phyloP scores from a whole-genome alignment of 768 basidiomycete species.

The Serendipita sp. region DNA sequence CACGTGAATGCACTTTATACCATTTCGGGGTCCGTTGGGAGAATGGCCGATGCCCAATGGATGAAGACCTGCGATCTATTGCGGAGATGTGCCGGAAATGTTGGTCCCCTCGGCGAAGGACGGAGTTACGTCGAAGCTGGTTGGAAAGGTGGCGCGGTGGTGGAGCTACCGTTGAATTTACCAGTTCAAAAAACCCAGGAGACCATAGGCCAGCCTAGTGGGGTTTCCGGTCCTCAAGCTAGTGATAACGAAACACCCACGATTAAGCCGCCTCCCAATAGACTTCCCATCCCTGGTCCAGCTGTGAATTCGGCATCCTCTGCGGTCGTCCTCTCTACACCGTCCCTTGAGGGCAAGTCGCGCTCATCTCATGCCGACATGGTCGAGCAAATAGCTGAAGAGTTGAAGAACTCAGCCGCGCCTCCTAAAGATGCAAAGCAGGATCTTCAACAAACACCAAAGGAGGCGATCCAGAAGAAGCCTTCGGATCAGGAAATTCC shows the following conservation, averaged over 20 bases:
- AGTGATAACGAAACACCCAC: no score
- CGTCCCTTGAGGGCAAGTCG: neutral
- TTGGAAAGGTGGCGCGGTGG: neutral
- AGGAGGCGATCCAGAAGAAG: neutral
- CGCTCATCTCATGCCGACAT: neutral
- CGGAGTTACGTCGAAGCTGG: neutral
- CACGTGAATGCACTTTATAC: neutral
- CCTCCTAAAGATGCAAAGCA: neutral
- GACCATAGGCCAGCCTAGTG: no score
- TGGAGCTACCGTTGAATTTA: neutral
- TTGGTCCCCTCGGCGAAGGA: neutral
- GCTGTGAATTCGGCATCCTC: neutral
- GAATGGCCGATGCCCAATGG: slow-evolving; percentile 3
- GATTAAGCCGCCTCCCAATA: no score
- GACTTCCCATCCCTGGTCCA: no score
- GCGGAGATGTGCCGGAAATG: neutral
- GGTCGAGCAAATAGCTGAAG: neutral
- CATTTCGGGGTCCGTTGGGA: neutral
- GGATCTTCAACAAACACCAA: neutral
- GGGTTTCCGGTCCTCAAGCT: no score
- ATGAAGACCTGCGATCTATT: slow-evolving; percentile 1
- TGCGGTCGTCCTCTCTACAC: neutral
- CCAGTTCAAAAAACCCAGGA: neutral
- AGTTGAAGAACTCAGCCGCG: neutral
- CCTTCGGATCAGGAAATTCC: no score